Conservation (phyloP, 192 early-diverging fungal genomes). For the Coemansia sp. region DNA sequence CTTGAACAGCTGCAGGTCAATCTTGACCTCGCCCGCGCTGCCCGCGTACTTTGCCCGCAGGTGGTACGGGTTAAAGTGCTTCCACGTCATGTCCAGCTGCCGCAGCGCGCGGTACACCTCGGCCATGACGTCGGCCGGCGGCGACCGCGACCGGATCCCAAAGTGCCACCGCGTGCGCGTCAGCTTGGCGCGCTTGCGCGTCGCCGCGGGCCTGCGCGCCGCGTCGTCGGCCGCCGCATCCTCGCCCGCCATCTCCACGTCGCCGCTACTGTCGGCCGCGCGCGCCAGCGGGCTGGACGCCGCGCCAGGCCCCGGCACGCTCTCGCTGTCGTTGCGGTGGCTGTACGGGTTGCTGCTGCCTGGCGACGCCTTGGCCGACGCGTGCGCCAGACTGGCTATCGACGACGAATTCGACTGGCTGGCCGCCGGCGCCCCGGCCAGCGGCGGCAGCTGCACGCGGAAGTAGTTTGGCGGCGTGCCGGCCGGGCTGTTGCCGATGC, state of each 20-base stretch:
- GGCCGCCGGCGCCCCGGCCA: constrained; percentile 19
- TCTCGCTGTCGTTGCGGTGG: constrained; percentile 19
- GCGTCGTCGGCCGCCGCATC: background rate
- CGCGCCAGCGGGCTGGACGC: constrained; percentile 16
- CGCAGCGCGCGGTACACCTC: constrained; percentile 93
- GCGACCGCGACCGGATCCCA: constrained; percentile 89
- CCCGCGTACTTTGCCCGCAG: constrained; percentile 67
- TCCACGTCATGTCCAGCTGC: constrained; percentile 91
- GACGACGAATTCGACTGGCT: constrained; percentile 39
- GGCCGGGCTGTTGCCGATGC: constrained; percentile 7
- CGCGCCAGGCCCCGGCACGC: background rate
- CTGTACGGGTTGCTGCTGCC: constrained; percentile 35
- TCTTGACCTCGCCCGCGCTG: constrained; percentile 60
- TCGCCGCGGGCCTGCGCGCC: constrained; percentile 22
- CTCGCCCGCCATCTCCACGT: constrained; percentile 12
- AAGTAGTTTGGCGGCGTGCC: constrained; percentile 50
- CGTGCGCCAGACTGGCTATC: constrained; percentile 37
- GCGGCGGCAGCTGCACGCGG: constrained; percentile 43
- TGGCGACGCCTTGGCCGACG: constrained; percentile 16
- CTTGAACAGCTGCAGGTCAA: constrained; percentile 93
- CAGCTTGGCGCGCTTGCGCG: constrained; percentile 49
- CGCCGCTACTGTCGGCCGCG: background rate
- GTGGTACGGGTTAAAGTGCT: constrained; percentile 82
- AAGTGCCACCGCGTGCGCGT: constrained; percentile 92
- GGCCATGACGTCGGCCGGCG: constrained; percentile 92